Evolutionary conservation across 2,329 filamentous ascomycete genomes (phyloP), one percentile per base, ranked within the genome.

Genomic region (Trichophyton schoenleinii): DNA sequence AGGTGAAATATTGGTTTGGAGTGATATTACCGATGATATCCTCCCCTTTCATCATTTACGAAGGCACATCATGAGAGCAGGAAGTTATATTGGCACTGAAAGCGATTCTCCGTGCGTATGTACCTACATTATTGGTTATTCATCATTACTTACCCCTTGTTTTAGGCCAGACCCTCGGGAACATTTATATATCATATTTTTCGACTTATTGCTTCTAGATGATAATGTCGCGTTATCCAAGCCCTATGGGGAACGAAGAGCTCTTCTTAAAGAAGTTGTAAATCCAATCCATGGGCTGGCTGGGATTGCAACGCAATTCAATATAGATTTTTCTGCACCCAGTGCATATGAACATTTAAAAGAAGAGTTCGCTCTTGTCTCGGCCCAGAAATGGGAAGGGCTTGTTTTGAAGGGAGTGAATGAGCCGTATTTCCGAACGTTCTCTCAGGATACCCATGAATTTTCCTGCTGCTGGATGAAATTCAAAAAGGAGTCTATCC

Each of bases 401-500:
- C 78, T 94, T 15, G 85, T 96, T 0, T 71, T 96, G 58, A 96
- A 95, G 72, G 84, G 87, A 0, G 78, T 77, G 34, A 85, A 90
- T 63, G 83, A 87, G 25, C 84, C 90, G 0, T 96, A 95, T 69
- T 88, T 95, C 64, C 77, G 83, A 61, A 67, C 75, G 0, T 65
- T 82, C 80, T 65, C 69, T 64, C 34, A 68, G 68, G 52, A 66
- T 52, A 69, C 61, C 20, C 6, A n/a, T 22, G 68, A 67, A 61
- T 69, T 67, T 65, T 53, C 67, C 66, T 74, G 67, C 64, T 78
- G 34, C 77, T 87, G 84, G 70, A 88, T 96, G 68, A 96, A 96
- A 73, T 73, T 96, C 48, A 96, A 96, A 72, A 90, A 90, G 68
- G 89, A 94, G 68, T 95, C 95, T 67, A 82, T 95, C 42, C 79